Base-by-base conservation (phyloP, 2,329 filamentous ascomycete genomes). In the Penicillium sp. region DNA sequence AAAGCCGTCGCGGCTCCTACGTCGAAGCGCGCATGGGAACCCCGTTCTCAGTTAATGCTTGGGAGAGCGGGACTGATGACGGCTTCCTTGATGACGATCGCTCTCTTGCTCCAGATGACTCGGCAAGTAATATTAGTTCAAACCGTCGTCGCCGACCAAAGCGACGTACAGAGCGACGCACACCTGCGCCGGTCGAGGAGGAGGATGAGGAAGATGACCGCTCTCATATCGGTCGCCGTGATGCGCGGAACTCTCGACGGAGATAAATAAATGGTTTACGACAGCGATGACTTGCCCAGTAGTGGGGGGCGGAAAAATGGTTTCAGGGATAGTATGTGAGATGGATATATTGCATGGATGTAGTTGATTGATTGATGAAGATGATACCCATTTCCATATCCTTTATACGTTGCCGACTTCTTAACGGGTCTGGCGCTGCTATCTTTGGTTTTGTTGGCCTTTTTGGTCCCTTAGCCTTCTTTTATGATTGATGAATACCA, bases 101-200 rank as follows among this genome's bases (percentile, higher is more conserved):
- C 18, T 76, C 74, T 4, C 64, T 80, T 30, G 74, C 73, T 7
- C 77, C 77, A 1, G 77, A 79, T 54, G 77, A 80, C 61, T 77
- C 73, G 18, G 77, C 77, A 8, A 79, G 77, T 55, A 79, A 79
- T 37, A 75, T 79, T 43, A 76, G 73, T 54, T 75, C 74, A n/a
- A 75, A 72, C 40, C 65, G 76, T 39, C 66, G 71, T 20, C 68
- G 77, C 24, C 67, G 75, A 34, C 75, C 75, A 5, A 79, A 77
- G 59, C 62, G 77, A 56, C 67, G 77, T 4, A 77, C 69, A 10
- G 77, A 79, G 60, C 70, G 77, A 53, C 70, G 77, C n/a, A 79
- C 77, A 2, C 76, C 77, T 7, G 75, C 76, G 1, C 67, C 72
- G 2, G 74, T 79, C 4, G 75, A 77, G 51, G 75, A 78, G 46